Conservation (phyloP, 129 eudicot genomes). For the carrot (Daucus carota) region DNA sequence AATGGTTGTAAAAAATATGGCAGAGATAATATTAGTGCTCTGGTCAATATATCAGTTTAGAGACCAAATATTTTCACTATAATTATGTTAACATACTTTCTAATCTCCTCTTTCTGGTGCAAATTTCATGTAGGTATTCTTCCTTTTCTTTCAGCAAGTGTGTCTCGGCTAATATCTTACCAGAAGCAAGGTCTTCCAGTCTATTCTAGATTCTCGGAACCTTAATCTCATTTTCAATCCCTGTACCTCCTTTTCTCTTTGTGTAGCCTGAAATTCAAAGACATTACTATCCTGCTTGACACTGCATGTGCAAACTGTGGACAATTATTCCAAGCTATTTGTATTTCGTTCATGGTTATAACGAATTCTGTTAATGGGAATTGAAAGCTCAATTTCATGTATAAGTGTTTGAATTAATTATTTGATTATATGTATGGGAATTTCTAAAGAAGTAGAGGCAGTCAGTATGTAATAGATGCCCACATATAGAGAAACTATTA, state of each 20-base stretch:
- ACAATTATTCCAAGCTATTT: too few relatives aligned
- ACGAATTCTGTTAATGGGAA: too few relatives aligned
- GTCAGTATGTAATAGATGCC: too few relatives aligned
- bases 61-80: neutral
- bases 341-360: too few relatives aligned
- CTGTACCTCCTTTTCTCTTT: conserved; percentile 91
- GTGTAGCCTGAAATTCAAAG: conserved; percentile 69
- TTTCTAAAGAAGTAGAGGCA: too few relatives aligned
- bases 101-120: conserved; percentile 83
- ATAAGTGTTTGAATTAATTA: too few relatives aligned
- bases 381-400: too few relatives aligned
- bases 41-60: neutral
- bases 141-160: conserved; percentile 87
- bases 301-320: too few relatives aligned
- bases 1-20: neutral
- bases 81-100: conserved; percentile 42
- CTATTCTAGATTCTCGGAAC: conserved; percentile 87
- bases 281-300: too few relatives aligned
- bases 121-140: conserved; percentile 75
- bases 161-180: conserved; percentile 77
- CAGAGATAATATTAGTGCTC: neutral
- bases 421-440: too few relatives aligned
- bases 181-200: conserved; percentile 80
- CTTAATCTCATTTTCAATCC: conserved; percentile 88
- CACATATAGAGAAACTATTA: too few relatives aligned